Percentiles rank a stretch among this genome's conserved stretches.
phyloP scores from a whole-genome alignment of 148 eudicot species.

The Fallopia convolvulus region DNA sequence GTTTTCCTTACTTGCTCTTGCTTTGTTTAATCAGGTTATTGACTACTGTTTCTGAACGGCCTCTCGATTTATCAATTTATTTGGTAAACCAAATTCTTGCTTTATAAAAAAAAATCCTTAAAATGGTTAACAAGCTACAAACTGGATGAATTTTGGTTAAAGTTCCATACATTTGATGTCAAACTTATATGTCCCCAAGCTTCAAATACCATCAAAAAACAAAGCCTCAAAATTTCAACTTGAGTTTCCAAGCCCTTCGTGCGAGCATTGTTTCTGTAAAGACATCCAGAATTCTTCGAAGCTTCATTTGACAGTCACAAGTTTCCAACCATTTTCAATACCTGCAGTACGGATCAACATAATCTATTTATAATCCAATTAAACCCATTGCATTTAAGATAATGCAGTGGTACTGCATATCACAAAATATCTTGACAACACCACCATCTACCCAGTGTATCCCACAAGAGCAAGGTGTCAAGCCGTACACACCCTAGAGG shows the following conservation, averaged over 20 bases:
- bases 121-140: neutral
- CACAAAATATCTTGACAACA: neutral
- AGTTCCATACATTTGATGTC: neutral
- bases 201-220: neutral
- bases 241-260: neutral
- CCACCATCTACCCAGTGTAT: neutral
- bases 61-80: too few relatives aligned
- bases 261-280: neutral
- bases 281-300: neutral
- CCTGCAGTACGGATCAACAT: neutral
- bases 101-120: neutral
- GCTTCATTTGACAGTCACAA: neutral
- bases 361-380: neutral
- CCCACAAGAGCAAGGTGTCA: neutral
- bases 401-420: neutral
- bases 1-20: too few relatives aligned
- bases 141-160: neutral
- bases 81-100: too few relatives aligned
- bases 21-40: too few relatives aligned
- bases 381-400: neutral
- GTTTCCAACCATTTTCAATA: neutral
- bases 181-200: neutral
- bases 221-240: neutral
- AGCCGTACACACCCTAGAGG: neutral
- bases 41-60: too few relatives aligned